These are phyloP conservation scores for Verticillium klebahnii DNA, from an alignment of 2,329 filamentous ascomycete species.

Conservation along the genomic window DNA sequence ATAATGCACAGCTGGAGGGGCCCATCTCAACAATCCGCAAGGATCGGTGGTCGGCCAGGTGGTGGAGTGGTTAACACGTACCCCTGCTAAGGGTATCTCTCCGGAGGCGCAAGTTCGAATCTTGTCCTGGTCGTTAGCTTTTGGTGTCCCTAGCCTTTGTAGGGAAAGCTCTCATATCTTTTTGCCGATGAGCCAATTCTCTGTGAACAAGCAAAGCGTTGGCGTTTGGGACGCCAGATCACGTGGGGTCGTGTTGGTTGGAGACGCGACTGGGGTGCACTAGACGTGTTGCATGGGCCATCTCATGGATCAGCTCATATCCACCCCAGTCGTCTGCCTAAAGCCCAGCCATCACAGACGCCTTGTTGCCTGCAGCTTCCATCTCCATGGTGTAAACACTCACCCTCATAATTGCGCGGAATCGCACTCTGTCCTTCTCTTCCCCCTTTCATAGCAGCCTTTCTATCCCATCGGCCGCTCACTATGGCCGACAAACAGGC, in stretches of 20 bases:
- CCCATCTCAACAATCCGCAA: neutral
- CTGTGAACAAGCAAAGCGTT: too few species aligned
- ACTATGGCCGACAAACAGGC: conserved; percentile 91
- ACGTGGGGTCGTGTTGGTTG: conserved; percentile 1
- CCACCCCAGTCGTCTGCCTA: neutral
- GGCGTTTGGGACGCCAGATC: neutral
- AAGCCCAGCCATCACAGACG: neutral
- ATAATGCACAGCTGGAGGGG: neutral
- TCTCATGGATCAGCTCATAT: neutral
- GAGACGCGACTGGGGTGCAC: neutral
- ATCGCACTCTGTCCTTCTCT: neutral
- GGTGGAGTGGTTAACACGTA: neutral
- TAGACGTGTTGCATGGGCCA: neutral
- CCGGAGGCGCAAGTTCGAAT: neutral
- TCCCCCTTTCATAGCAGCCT: neutral
- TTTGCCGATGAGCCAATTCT: neutral
- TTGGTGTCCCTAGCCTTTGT: neutral
- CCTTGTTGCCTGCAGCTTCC: neutral
- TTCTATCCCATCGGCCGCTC: conserved; percentile 2
- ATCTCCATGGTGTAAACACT: neutral
- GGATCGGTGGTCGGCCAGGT: neutral
- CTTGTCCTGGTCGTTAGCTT: neutral
- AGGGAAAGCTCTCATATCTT: neutral
- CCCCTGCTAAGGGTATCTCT: neutral
- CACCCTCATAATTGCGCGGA: neutral